Conservation (phyloP, 345 rosid genomes). For the Sonneratia caseolaris region DNA sequence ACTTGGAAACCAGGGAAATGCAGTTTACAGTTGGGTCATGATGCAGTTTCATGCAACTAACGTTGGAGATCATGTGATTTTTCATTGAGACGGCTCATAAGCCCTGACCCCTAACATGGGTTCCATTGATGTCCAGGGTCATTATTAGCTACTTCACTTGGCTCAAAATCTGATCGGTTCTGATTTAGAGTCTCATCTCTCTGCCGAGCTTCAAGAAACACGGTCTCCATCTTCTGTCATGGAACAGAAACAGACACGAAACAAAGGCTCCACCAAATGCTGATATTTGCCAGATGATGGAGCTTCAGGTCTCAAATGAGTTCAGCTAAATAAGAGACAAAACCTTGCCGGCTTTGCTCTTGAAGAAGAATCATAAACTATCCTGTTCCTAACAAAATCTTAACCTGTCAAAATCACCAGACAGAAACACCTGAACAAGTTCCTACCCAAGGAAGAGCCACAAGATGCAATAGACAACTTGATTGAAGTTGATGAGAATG, state of each 20-base stretch:
- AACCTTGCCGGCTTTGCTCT: not conserved
- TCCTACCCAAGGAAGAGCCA: not conserved
- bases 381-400: conserved; percentile 1
- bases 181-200: too few species aligned
- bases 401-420: conserved; percentile 2
- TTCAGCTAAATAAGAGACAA: not conserved
- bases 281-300: not conserved
- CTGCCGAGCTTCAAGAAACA: not conserved
- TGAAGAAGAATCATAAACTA: not conserved
- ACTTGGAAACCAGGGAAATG: too few species aligned
- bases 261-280: not conserved
- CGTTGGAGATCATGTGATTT: not conserved
- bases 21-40: too few species aligned
- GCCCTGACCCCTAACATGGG: not conserved
- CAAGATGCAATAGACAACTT: not conserved
- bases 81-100: not conserved
- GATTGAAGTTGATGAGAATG: not conserved
- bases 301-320: not conserved
- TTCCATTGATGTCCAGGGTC: not conserved
- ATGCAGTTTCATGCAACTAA: too few species aligned
- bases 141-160: not conserved
- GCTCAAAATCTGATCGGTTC: too few species aligned
- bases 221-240: not conserved
- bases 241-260: not conserved
- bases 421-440: not conserved